Evolutionary conservation across 2,329 filamentous ascomycete species (phyloP), one percentile per base, ranked within the genome.

Genomic region (Aspergillus pseudoglaucus): DNA sequence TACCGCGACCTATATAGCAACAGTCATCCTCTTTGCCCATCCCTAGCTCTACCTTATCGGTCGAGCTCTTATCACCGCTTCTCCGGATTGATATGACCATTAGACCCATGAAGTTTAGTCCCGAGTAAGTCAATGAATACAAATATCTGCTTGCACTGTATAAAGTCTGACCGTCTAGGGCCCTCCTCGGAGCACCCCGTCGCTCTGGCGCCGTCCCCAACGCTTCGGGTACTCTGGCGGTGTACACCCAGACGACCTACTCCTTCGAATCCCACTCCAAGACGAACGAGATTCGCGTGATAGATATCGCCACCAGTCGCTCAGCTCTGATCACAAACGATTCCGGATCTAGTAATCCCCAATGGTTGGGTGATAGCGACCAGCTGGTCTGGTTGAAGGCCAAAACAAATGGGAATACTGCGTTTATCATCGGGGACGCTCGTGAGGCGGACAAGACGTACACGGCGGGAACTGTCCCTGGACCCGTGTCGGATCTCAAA

Each of bases 211-310:
- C 69, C 37, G 54, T 67, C 44, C 73, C 74, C 23, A 75, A 73
- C 54, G 58, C 71, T 1, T 60, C 68, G 20, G 74, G 74, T n/a
- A 74, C 67, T 12, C 64, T 75, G 23, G 69, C 71, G 5, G 64
- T 75, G 9, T 76, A 74, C 56, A 74, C 70, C 7, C 71, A 75
- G 46, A 72, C 72, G 2, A 65, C 67, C n/a, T 76, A 76, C 52
- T 75, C 72, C 18, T 76, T 76, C 54, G 70, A 75, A 25, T 70
- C 70, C 0, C 73, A 75, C 54, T 65, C 67, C 33, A 72, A 72
- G 52, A 73, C 64, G 27, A 69, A 65, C 42, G 74, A 76, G 51
- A 71, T 76, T 41, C 67, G 69, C 20, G 67, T 75, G 3, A 52
- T 76, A 3, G 69, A 76, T 37, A 63, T 75, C 32, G 57, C 59